A percentile compares a stretch with the other conserved stretches of the same genome.
These are phyloP conservation scores for Solanum dulcamara DNA, from an alignment of 257 asterid species.

Conservation along the genomic window DNA sequence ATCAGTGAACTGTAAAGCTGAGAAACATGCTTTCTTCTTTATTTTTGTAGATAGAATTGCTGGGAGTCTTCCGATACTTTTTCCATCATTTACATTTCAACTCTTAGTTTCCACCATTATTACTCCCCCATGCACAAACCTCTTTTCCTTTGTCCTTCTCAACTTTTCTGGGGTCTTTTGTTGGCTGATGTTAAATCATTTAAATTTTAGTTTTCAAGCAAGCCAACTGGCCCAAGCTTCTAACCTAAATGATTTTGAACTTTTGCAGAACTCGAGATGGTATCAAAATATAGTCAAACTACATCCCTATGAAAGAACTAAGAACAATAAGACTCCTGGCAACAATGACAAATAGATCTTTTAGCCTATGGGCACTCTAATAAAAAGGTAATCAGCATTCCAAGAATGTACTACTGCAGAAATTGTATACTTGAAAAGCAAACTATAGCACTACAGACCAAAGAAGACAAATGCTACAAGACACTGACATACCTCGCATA, in stretches of 20 bases:
- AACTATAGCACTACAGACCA: neutral
- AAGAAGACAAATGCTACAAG: neutral
- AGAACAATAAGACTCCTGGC: neutral
- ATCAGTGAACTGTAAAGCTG: neutral
- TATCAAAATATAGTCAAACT: neutral
- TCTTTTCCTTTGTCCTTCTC: neutral
- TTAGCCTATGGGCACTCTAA: neutral
- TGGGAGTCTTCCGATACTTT: neutral
- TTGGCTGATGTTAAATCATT: neutral
- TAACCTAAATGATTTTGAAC: neutral
- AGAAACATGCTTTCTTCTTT: neutral
- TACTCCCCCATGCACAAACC: neutral
- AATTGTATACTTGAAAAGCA: neutral
- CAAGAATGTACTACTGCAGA: neutral
- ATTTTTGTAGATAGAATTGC: neutral
- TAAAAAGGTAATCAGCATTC: neutral
- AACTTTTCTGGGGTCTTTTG: neutral
- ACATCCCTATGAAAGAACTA: neutral
- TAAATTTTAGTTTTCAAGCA: neutral
- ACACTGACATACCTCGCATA: constrained; percentile 54
- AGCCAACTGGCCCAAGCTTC: neutral
- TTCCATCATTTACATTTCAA: neutral
- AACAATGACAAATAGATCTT: neutral
- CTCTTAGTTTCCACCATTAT: neutral
- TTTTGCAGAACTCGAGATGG: neutral